A percentile compares a stretch with the other conserved stretches of the same genome.
Conservation (phyloP, 139 green algal genomes). For the Chlamydomonas schloesseri region DNA sequence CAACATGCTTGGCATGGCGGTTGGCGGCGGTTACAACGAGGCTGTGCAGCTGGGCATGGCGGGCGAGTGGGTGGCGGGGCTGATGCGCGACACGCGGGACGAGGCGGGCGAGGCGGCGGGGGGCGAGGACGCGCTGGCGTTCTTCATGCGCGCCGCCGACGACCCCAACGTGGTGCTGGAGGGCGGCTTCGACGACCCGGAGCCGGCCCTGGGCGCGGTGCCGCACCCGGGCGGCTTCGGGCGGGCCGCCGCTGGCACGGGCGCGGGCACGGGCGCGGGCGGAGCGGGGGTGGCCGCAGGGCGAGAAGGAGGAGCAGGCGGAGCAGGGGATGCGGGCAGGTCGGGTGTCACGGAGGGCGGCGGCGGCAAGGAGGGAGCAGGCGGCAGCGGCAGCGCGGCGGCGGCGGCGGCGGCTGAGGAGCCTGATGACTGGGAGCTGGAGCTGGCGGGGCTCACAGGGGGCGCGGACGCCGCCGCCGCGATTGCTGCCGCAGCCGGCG, state of each 20-base stretch:
- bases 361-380: not conserved
- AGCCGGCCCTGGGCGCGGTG: not conserved
- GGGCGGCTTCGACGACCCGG: conserved; percentile 20
- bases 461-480: too few relatives aligned
- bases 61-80: conserved; percentile 27
- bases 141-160: not conserved
- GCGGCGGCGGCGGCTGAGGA: too few relatives aligned
- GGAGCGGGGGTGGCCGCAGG: not conserved
- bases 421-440: too few relatives aligned
- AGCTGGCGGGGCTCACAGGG: too few relatives aligned
- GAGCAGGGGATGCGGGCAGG: too few relatives aligned
- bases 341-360: too few relatives aligned
- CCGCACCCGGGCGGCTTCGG: not conserved
- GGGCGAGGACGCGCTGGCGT: conserved; percentile 3
- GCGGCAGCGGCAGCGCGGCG: too few relatives aligned
- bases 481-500: too few relatives aligned
- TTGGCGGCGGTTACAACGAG: too few relatives aligned
- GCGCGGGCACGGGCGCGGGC: too few relatives aligned
- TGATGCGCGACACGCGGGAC: not conserved
- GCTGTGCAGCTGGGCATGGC: conserved; percentile 19
- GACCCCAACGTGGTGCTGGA: not conserved
- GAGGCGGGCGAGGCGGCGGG: not conserved
- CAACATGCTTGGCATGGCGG: not conserved
- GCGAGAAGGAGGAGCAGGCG: not conserved
- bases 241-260: not conserved